phyloP scores from a whole-genome alignment of 2,329 filamentous ascomycete species.

The Penicillium paneum region DNA sequence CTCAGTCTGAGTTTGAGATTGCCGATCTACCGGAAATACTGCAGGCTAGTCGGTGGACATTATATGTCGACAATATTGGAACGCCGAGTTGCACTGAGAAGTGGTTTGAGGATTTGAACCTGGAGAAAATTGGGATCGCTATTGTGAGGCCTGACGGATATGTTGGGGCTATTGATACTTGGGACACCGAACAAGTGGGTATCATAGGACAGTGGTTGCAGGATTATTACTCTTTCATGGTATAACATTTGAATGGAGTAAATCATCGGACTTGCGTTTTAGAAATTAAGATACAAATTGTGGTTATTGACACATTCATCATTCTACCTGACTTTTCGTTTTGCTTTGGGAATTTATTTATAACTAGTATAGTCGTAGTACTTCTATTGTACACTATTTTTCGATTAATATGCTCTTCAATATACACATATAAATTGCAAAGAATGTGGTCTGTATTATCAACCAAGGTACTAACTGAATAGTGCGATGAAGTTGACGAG shows the following conservation, averaged over 20 bases:
- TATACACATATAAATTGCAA: too few species aligned
- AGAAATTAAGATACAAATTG: background rate
- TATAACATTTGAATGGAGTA: background rate
- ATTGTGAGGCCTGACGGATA: conserved; percentile 73
- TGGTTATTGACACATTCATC: too few species aligned
- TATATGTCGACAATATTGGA: conserved; percentile 67
- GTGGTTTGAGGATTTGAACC: conserved; percentile 61
- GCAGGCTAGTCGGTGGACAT: conserved; percentile 65
- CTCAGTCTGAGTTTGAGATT: conserved; percentile 63
- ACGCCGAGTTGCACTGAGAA: conserved; percentile 60
- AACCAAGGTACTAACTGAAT: too few species aligned
- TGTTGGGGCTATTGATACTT: conserved; percentile 60
- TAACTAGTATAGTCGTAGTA: too few species aligned
- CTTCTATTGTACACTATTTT: too few species aligned
- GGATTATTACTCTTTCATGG: conserved; percentile 44
- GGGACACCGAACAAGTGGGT: conserved; percentile 31
- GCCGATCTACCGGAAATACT: conserved; percentile 61
- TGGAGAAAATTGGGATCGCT: conserved; percentile 60
- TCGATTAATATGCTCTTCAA: too few species aligned
- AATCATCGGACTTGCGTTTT: background rate
- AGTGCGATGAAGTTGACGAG: too few species aligned
- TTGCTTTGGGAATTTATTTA: too few species aligned
- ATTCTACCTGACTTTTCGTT: too few species aligned
- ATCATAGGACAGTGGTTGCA: conserved; percentile 48
- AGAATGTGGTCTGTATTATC: too few species aligned